A percentile compares a stretch with the other conserved stretches of the same genome.
Evolutionary conservation across 177 flowering plant genomes (phyloP).

Genomic region (Vitis hybrid): DNA sequence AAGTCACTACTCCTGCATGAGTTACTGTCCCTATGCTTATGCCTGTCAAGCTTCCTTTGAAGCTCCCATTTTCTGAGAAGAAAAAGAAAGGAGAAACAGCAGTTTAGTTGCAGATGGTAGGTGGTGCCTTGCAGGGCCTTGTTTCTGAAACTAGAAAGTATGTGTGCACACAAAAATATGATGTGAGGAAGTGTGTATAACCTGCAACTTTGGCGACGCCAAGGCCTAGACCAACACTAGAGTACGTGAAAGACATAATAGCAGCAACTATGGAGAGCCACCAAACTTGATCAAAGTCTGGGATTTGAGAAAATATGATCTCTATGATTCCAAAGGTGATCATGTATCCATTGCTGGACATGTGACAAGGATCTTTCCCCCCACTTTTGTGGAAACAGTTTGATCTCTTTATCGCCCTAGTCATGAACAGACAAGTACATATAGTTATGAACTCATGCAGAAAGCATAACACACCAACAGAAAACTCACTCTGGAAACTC

Average conservation of each 20-base stretch:
- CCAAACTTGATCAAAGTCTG: slow-evolving; percentile 75
- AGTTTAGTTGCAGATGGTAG: too few species aligned
- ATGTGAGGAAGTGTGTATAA: too few species aligned
- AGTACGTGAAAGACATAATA: slow-evolving; percentile 77
- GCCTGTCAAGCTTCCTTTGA: slow-evolving; percentile 66
- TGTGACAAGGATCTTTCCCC: slow-evolving; percentile 48
- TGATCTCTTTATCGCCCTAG: slow-evolving; percentile 74
- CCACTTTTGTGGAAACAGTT: slow-evolving; percentile 58
- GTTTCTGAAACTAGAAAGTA: too few species aligned
- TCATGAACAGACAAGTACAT: not conserved
- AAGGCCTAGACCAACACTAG: slow-evolving; percentile 58
- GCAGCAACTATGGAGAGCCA: slow-evolving; percentile 87
- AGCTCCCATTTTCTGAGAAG: slow-evolving; percentile 38
- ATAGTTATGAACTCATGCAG: not conserved
- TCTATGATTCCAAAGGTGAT: slow-evolving; percentile 54
- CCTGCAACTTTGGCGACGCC: slow-evolving; percentile 69
- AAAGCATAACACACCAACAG: not conserved
- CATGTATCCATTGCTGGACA: slow-evolving; percentile 67
- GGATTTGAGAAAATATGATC: slow-evolving; percentile 70
- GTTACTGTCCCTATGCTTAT: slow-evolving; percentile 50
- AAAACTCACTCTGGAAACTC: slow-evolving; percentile 21
- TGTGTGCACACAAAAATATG: too few species aligned
- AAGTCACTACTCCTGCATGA: slow-evolving; percentile 36
- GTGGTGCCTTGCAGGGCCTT: too few species aligned
- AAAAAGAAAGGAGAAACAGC: not conserved